These are phyloP conservation scores for Sicyos baderoa DNA, from an alignment of 306 rosid species.

Conservation along the genomic window DNA sequence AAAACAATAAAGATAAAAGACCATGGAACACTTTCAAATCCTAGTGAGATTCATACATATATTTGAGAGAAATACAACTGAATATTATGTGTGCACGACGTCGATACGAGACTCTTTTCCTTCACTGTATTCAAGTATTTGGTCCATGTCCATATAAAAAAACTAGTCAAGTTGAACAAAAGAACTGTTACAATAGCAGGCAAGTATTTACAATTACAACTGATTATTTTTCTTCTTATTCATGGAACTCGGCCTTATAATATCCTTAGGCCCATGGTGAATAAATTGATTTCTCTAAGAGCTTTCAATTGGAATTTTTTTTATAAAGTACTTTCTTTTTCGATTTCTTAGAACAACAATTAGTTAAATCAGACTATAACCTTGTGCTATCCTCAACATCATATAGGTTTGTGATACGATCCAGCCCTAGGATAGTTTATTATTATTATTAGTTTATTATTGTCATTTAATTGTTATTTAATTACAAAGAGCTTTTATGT, in stretches of 20 bases:
- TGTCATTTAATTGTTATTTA: too few species aligned
- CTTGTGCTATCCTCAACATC: conserved; percentile 2
- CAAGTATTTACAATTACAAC: not conserved
- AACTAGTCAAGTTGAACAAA: not conserved
- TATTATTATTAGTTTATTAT: too few species aligned
- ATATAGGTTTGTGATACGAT: not conserved
- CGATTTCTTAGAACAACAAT: not conserved
- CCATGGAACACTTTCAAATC: not conserved
- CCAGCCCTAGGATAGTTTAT: too few species aligned
- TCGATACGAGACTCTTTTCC: not conserved
- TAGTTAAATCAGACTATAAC: not conserved
- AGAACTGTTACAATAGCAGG: not conserved
- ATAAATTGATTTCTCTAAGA: not conserved
- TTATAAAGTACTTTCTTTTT: not conserved
- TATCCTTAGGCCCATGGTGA: not conserved
- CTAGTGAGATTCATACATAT: not conserved
- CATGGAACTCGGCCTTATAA: not conserved
- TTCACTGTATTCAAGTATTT: not conserved
- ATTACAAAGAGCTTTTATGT: too few species aligned
- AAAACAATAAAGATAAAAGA: too few species aligned
- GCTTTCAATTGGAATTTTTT: not conserved
- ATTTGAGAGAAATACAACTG: not conserved
- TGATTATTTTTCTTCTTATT: not conserved
- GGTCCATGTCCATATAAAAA: not conserved
- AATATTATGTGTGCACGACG: not conserved